These are phyloP conservation scores for Colletotrichum coccodes DNA, from an alignment of 2,329 filamentous ascomycete species.

Conservation along the genomic window DNA sequence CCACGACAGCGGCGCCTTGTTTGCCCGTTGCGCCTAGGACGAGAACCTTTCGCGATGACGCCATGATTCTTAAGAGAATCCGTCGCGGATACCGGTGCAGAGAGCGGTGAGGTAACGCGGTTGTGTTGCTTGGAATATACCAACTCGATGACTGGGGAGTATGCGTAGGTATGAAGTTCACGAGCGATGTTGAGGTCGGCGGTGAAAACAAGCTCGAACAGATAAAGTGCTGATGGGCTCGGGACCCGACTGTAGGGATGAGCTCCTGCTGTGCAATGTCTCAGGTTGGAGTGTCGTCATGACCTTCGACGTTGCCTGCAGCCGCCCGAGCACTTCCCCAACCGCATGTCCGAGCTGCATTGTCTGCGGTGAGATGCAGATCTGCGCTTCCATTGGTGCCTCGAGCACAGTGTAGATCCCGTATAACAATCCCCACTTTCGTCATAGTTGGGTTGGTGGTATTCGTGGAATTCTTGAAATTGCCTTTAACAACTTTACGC, in stretches of 20 bases:
- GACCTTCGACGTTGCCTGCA: background rate
- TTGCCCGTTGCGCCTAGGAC: constrained; percentile 59
- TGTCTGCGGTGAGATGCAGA: background rate
- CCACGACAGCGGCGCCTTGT: constrained; percentile 55
- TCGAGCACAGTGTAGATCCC: too few species aligned
- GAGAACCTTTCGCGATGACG: constrained; percentile 48
- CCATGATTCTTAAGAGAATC: background rate
- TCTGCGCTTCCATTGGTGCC: too few species aligned
- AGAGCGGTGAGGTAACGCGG: background rate
- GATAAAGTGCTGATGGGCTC: background rate
- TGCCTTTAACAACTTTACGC: too few species aligned
- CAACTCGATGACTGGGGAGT: background rate
- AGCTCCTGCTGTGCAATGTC: constrained; percentile 2
- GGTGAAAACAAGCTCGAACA: background rate
- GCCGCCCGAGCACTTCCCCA: constrained; percentile 25
- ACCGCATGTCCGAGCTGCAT: constrained; percentile 20
- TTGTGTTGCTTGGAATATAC: background rate
- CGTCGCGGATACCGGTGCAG: too few species aligned
- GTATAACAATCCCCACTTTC: too few species aligned
- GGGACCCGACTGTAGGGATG: constrained; percentile 7
- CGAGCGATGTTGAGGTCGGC: background rate
- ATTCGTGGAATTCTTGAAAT: background rate
- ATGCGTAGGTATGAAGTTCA: background rate
- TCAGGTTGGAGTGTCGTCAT: constrained; percentile 19
- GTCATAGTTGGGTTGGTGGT: background rate